Evolutionary conservation across 768 basidiomycete species (phyloP).

Genomic region (Trametopsis cervina): DNA sequence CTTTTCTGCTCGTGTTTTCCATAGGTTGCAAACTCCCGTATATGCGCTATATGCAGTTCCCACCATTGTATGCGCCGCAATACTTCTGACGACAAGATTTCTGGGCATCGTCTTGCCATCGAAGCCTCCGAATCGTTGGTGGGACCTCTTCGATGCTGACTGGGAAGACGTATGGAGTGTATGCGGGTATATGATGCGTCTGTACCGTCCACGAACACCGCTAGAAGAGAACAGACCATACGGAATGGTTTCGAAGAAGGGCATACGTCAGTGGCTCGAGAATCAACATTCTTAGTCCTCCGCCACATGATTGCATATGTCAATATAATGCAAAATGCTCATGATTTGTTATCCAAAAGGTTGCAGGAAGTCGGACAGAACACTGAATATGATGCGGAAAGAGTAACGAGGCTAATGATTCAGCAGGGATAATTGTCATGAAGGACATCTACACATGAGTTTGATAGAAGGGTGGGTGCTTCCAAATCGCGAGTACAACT

Average conservation of each 20-base stretch:
- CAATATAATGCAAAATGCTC: too few relatives aligned
- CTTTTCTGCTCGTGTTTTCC: slow-evolving; percentile 1
- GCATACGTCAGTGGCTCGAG: slow-evolving; percentile 79
- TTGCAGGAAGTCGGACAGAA: too few relatives aligned
- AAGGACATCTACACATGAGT: too few relatives aligned
- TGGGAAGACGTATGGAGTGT: slow-evolving; percentile 88
- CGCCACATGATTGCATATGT: too few relatives aligned
- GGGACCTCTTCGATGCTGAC: slow-evolving; percentile 87
- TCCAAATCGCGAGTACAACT: too few relatives aligned
- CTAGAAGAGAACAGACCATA: slow-evolving; percentile 44
- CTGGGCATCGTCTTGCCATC: slow-evolving; percentile 71
- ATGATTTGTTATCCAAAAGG: too few relatives aligned
- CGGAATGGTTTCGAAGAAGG: slow-evolving; percentile 64
- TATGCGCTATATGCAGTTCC: slow-evolving; percentile 87
- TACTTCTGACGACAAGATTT: slow-evolving; percentile 72
- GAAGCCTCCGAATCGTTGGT: slow-evolving; percentile 73
- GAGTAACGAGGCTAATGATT: too few relatives aligned
- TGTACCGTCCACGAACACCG: slow-evolving; percentile 54
- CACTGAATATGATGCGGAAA: too few relatives aligned
- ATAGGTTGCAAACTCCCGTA: slow-evolving; percentile 89
- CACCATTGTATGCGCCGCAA: slow-evolving; percentile 85
- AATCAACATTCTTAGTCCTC: too few relatives aligned
- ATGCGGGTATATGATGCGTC: slow-evolving; percentile 75
- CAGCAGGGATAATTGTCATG: too few relatives aligned
- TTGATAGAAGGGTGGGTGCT: too few relatives aligned